A percentile compares a stretch with the other conserved stretches of the same genome.
phyloP scores from a whole-genome alignment of 176 grass and related monocot genomes.

The Urochloa ruziziensis region DNA sequence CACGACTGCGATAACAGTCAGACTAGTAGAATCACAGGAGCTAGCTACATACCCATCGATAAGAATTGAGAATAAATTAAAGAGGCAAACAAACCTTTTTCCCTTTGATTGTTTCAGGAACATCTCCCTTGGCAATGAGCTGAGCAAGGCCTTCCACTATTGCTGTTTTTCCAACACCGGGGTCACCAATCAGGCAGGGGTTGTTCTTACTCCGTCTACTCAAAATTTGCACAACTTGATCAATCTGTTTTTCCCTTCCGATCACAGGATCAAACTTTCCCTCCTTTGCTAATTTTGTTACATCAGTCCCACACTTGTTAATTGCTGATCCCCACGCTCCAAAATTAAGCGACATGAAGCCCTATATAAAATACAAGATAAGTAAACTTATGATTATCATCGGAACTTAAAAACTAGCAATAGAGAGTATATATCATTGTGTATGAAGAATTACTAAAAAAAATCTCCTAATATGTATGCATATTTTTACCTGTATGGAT shows the following conservation, averaged over 20 bases:
- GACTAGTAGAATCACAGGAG: not conserved
- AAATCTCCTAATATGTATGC: not conserved
- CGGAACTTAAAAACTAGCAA: not conserved
- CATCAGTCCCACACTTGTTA: not conserved
- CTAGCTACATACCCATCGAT: not conserved
- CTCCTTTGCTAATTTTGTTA: not conserved
- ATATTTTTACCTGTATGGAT: not conserved
- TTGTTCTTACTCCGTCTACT: constrained; percentile 73
- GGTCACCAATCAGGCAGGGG: constrained; percentile 77
- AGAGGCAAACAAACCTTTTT: constrained; percentile 41
- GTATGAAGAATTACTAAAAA: not conserved
- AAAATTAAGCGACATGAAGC: not conserved
- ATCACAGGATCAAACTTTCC: constrained; percentile 61
- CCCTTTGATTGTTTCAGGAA: constrained; percentile 78
- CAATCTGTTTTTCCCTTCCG: constrained; percentile 70
- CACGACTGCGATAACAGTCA: too few species aligned
- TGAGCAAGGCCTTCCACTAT: constrained; percentile 90
- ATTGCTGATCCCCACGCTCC: not conserved
- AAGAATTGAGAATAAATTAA: not conserved
- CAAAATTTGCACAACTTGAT: constrained; percentile 76
- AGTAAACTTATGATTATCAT: not conserved
- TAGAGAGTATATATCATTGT: not conserved
- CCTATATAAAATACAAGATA: not conserved
- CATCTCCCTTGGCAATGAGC: constrained; percentile 66
- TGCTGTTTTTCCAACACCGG: constrained; percentile 91